Percentiles rank a stretch among this genome's conserved stretches.
phyloP scores from a whole-genome alignment of 352 stramenopile genomes.

The Phytophthora vignae region DNA sequence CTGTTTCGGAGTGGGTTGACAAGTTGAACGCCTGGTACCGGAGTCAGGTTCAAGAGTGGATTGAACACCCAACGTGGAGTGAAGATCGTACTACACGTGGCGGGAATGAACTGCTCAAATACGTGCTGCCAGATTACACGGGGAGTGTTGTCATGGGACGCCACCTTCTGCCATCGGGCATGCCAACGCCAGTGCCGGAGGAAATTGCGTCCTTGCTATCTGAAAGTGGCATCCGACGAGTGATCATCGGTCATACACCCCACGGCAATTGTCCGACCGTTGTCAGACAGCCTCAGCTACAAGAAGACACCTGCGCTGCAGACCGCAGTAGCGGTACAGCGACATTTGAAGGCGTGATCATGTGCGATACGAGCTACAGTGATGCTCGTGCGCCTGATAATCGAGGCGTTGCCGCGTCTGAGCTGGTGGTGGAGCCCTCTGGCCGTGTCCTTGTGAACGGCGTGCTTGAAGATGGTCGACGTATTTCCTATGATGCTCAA shows the following conservation, averaged over 20 bases:
- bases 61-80: conserved; percentile 81
- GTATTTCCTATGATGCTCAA: conserved; percentile 54
- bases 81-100: conserved; percentile 58
- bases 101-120: conserved; percentile 74
- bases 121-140: conserved; percentile 66
- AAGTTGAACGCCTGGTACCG: conserved; percentile 89
- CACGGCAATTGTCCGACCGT: conserved; percentile 93
- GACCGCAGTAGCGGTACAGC: conserved; percentile 16
- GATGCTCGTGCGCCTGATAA: conserved; percentile 78
- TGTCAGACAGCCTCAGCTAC: conserved; percentile 58
- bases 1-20: conserved; percentile 64
- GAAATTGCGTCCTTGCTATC: conserved; percentile 61
- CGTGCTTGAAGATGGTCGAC: conserved; percentile 55
- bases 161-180: conserved; percentile 77
- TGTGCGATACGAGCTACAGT: conserved; percentile 94
- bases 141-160: conserved; percentile 81
- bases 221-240: conserved; percentile 77
- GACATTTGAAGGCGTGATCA: conserved; percentile 85
- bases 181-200: conserved; percentile 63
- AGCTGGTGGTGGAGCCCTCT: conserved; percentile 77
- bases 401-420: conserved; percentile 75
- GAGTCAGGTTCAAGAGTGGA: conserved; percentile 79
- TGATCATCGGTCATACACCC: conserved; percentile 94
- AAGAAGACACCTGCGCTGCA: conserved; percentile 16
- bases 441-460: conserved; percentile 61